phyloP scores from a whole-genome alignment of 805 yeast species.

The Sungouiozyma ichnusensis region DNA sequence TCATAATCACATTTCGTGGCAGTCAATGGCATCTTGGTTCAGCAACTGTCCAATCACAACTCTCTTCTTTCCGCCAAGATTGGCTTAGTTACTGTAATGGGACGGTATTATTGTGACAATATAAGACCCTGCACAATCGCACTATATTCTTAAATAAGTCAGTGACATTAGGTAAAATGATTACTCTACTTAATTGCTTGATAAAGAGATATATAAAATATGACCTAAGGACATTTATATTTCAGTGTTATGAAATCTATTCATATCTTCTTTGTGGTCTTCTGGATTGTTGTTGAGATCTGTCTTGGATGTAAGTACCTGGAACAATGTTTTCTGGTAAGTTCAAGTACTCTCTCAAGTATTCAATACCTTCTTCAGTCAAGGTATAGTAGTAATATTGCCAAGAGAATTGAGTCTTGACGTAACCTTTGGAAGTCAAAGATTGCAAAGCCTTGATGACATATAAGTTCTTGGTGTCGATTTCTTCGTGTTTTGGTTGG shows the following conservation, averaged over 20 bases:
- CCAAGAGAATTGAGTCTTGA: slow-evolving; percentile 99
- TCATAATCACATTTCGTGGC: neutral
- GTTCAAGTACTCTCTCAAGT: slow-evolving; percentile 95
- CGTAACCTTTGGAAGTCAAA: slow-evolving; percentile 96
- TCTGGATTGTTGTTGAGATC: slow-evolving; percentile 50
- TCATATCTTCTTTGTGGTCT: slow-evolving; percentile 46
- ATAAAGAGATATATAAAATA: slow-evolving; percentile 5
- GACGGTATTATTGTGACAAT: too few species aligned
- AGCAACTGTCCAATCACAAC: neutral
- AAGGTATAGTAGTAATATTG: slow-evolving; percentile 99
- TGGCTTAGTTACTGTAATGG: too few species aligned
- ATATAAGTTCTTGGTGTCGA: slow-evolving; percentile 94
- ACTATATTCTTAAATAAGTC: too few species aligned
- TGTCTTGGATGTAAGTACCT: slow-evolving; percentile 91
- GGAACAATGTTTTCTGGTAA: slow-evolving; percentile 98
- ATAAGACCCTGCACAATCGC: too few species aligned
- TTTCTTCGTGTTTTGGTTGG: slow-evolving; percentile 96
- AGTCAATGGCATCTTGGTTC: neutral
- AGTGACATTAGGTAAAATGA: neutral
- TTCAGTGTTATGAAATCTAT: slow-evolving; percentile 3
- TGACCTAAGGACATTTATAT: slow-evolving; percentile 5
- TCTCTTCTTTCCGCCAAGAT: too few species aligned
- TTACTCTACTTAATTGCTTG: slow-evolving; percentile 1
- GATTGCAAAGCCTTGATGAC: slow-evolving; percentile 99
- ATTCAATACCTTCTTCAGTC: slow-evolving; percentile 98